A percentile compares a stretch with the other conserved stretches of the same genome.
These are phyloP conservation scores for Hansenula anomala DNA, from an alignment of 1,139 yeast species.

Conservation along the genomic window DNA sequence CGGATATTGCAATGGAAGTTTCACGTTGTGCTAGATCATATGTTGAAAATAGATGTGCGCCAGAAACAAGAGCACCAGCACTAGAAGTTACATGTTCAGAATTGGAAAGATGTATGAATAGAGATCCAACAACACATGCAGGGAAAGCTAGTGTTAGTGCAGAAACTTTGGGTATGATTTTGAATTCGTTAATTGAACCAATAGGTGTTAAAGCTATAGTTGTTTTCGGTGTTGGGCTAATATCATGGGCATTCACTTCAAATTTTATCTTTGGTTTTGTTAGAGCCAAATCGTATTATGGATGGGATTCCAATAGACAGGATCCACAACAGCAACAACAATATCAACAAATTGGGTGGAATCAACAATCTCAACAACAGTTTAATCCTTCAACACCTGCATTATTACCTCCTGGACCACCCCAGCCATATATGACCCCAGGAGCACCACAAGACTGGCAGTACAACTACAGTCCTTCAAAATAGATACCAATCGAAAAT, in stretches of 20 bases:
- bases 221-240: constrained; percentile 24
- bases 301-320: constrained; percentile 18
- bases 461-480: neutral
- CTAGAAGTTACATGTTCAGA: constrained; percentile 49
- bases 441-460: constrained; percentile 3
- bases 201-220: constrained; percentile 52
- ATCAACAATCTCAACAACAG: neutral
- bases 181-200: constrained; percentile 64
- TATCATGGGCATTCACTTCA: constrained; percentile 26
- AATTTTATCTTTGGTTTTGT: constrained; percentile 35
- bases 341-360: neutral
- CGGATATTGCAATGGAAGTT: constrained; percentile 18
- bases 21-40: constrained; percentile 44
- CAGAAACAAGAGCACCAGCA: constrained; percentile 55
- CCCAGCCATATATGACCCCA: constrained; percentile 1
- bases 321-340: too few species aligned
- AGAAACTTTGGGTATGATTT: constrained; percentile 53
- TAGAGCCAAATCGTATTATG: constrained; percentile 31
- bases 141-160: constrained; percentile 53
- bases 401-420: neutral
- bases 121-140: constrained; percentile 38
- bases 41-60: constrained; percentile 50
- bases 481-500: neutral
- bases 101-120: constrained; percentile 62
- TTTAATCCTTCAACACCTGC: neutral